Conservation (phyloP, 2,329 filamentous ascomycete genomes). For the Cytospora piceae region DNA sequence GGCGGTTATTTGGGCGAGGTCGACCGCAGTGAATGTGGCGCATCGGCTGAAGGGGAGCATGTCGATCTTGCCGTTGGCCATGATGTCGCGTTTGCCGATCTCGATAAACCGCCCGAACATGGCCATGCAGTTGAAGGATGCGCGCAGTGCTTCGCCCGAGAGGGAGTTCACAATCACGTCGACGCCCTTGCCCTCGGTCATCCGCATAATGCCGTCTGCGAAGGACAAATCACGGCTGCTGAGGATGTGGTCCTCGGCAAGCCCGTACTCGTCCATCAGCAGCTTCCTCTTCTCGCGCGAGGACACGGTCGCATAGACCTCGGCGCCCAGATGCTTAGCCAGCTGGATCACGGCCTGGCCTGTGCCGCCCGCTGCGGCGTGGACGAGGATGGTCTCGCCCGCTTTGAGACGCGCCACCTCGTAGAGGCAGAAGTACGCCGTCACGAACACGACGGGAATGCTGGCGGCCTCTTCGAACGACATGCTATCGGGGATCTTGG, state of each 20-base stretch:
- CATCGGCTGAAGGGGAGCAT: slow-evolving; percentile 49
- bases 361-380: slow-evolving; percentile 33
- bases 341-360: slow-evolving; percentile 27
- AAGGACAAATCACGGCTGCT: slow-evolving; percentile 38
- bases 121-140: slow-evolving; percentile 48
- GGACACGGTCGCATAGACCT: slow-evolving; percentile 40
- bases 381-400: slow-evolving; percentile 36
- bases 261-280: slow-evolving; percentile 36
- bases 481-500: too few species aligned
- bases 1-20: slow-evolving; percentile 34
- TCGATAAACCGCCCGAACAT: slow-evolving; percentile 49
- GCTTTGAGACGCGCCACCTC: slow-evolving; percentile 32
- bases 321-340: slow-evolving; percentile 31
- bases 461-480: slow-evolving; percentile 18
- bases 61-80: slow-evolving; percentile 45
- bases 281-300: slow-evolving; percentile 37
- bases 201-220: slow-evolving; percentile 33
- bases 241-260: slow-evolving; percentile 39
- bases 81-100: slow-evolving; percentile 47
- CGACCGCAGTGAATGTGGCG: slow-evolving; percentile 41
- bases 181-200: slow-evolving; percentile 24
- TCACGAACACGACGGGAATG: slow-evolving; percentile 35
- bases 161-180: slow-evolving; percentile 41
- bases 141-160: slow-evolving; percentile 42
- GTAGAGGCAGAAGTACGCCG: slow-evolving; percentile 36